Percentiles rank a stretch among this genome's conserved stretches.
phyloP scores from a whole-genome alignment of 768 basidiomycete genomes.

The Melanogaster broomeanus region DNA sequence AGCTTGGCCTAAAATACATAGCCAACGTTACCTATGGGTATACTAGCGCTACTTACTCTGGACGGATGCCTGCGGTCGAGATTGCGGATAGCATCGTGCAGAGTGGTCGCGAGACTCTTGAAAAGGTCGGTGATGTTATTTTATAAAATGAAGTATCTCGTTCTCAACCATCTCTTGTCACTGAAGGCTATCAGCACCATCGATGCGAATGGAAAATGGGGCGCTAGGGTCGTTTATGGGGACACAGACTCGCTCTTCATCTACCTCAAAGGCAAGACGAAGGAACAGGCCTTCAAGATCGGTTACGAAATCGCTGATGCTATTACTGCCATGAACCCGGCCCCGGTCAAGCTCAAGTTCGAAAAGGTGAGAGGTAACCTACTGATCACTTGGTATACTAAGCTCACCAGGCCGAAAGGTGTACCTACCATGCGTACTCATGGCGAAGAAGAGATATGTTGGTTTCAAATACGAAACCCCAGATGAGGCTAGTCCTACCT shows the following conservation, averaged over 20 bases:
- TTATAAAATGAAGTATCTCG: neutral
- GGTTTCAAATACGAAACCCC: slow-evolving; percentile 92
- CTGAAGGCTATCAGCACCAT: slow-evolving; percentile 80
- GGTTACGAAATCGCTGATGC: slow-evolving; percentile 91
- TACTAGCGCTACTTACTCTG: slow-evolving; percentile 91
- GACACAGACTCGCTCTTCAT: slow-evolving; percentile 98
- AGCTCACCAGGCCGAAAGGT: slow-evolving; percentile 53
- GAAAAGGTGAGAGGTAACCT: slow-evolving; percentile 68
- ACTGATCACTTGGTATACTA: neutral
- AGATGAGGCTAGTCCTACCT: slow-evolving; percentile 74
- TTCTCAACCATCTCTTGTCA: neutral
- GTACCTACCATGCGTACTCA: slow-evolving; percentile 90
- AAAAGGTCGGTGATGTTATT: slow-evolving; percentile 65
- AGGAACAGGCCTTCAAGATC: slow-evolving; percentile 90
- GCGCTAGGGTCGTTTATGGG: slow-evolving; percentile 92
- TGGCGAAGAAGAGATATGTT: slow-evolving; percentile 98
- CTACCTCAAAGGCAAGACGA: slow-evolving; percentile 85
- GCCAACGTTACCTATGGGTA: slow-evolving; percentile 96
- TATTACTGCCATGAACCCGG: slow-evolving; percentile 84
- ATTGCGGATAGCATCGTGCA: slow-evolving; percentile 98
- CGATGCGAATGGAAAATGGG: slow-evolving; percentile 79
- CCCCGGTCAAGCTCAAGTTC: slow-evolving; percentile 94
- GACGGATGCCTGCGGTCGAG: slow-evolving; percentile 97
- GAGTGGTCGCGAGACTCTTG: slow-evolving; percentile 91
- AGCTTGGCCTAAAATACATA: slow-evolving; percentile 92